Evolutionary conservation across 768 basidiomycete genomes (phyloP).

Genomic region (Amanita molliuscula): DNA sequence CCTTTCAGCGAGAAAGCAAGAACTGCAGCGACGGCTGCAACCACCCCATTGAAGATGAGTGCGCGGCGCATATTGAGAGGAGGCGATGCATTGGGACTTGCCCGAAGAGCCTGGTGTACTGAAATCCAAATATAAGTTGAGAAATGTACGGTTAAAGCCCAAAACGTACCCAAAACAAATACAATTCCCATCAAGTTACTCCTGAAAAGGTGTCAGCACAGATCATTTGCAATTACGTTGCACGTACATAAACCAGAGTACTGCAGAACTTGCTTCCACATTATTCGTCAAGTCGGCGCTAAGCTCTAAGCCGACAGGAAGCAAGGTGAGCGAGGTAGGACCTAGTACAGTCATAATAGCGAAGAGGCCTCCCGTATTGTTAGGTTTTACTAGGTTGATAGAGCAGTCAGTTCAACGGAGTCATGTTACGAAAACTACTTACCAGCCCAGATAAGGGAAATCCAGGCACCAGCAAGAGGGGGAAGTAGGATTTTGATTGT

Average conservation of each 20-base stretch:
- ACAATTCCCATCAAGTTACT: slow-evolving; percentile 58
- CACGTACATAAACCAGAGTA: slow-evolving; percentile 65
- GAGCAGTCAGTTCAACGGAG: background rate
- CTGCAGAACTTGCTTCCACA: slow-evolving; percentile 64
- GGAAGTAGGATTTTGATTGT: slow-evolving; percentile 54
- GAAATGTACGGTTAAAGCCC: background rate
- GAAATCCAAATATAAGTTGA: background rate
- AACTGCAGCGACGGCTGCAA: slow-evolving; percentile 29
- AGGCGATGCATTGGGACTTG: slow-evolving; percentile 44
- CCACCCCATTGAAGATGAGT: slow-evolving; percentile 54
- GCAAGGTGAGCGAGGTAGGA: slow-evolving; percentile 50
- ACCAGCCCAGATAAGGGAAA: slow-evolving; percentile 79
- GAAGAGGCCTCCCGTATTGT: slow-evolving; percentile 53
- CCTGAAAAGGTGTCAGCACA: slow-evolving; percentile 19
- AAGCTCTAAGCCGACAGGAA: slow-evolving; percentile 71
- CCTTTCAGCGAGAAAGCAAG: slow-evolving; percentile 46
- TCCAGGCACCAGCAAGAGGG: slow-evolving; percentile 50
- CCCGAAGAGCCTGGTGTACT: slow-evolving; percentile 66
- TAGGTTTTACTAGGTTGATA: slow-evolving; percentile 44
- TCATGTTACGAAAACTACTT: slow-evolving; percentile 10
- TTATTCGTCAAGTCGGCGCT: slow-evolving; percentile 74
- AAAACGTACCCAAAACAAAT: slow-evolving; percentile 46
- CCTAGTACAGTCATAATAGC: slow-evolving; percentile 64
- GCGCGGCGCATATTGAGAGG: slow-evolving; percentile 66
- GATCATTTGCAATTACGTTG: background rate